A percentile compares a stretch with the other conserved stretches of the same genome.
phyloP scores from a whole-genome alignment of 495 filamentous ascomycete genomes.

The Aspergillus mulundensis region DNA sequence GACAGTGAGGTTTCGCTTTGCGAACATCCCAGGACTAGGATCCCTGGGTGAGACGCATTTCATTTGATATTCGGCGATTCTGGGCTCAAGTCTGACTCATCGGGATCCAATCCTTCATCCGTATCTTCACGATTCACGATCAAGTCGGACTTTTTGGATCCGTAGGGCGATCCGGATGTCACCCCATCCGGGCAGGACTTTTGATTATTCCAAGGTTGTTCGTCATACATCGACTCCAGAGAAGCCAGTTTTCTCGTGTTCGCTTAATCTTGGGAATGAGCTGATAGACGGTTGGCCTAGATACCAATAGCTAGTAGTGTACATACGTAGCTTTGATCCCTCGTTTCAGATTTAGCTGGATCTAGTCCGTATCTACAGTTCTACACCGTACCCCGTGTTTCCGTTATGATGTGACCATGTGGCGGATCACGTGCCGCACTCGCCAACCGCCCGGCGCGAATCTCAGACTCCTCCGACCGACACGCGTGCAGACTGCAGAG shows the following conservation, averaged over 20 bases:
- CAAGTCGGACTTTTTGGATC: background rate
- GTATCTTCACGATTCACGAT: background rate
- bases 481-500: background rate
- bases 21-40: background rate
- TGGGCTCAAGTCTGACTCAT: constrained; percentile 1
- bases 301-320: background rate
- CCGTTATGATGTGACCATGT: background rate
- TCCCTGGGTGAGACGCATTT: background rate
- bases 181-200: background rate
- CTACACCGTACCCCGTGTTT: background rate
- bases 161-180: background rate
- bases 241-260: background rate
- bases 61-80: background rate
- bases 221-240: background rate
- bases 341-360: no score
- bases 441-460: background rate
- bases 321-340: no score
- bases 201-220: background rate
- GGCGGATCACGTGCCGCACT: background rate
- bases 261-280: background rate
- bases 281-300: background rate
- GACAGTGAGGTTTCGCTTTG: background rate
- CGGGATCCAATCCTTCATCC: background rate
- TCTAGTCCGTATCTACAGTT: no score
- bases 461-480: background rate